Base-by-base conservation (phyloP, 1,284 basidiomycete species). In the Chalciporus sp. region DNA sequence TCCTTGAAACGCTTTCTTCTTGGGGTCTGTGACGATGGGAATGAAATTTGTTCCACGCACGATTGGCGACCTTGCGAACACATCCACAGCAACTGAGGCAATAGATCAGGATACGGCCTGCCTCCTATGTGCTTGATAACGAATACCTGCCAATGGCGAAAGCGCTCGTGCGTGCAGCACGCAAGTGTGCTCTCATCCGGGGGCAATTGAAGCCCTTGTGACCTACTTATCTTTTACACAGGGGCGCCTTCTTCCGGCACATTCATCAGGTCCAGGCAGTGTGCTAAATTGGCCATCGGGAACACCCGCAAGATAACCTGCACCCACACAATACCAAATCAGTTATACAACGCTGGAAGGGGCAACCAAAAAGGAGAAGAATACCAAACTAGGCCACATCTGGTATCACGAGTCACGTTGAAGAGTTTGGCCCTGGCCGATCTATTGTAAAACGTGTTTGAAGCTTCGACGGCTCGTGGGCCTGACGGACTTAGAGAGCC, bases 111-210 rank as follows among this genome's bases (percentile, higher is more conserved):
- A 20, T 12, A 8, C 17, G 16, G 23, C 33, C 44, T 54, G 35
- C 17, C n/a, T 17, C 9, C 7, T 17, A n/a, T 33, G 14, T 52
- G n/a, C 9, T 43, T 41, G 57, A 63, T 61, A 59, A 49, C 33
- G 27, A 31, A 47, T 48, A 27, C 47, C 53, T 48, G 55, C 67
- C 63, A 72, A 72, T 71, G 45, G 55, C 67, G n/a, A 68, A 66
- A 56, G 43, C 27, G 29, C 58, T 59, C 57, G 40, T 54, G 49
- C 27, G 27, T 42, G 50, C 55, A 45, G 39, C 17, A 51, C 14
- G 50, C 52, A 40, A 45, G 44, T 44, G 27, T 49, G 46, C 41
- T 17, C 56, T 59, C 40, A 54, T 57, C 50, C 58, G 52, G 51
- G 50, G 47, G 42, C n/a, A 57, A 54, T 52, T 11, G 19, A 17